Evolutionary conservation across 2,329 filamentous ascomycete genomes (phyloP).

Genomic region (Aaosphaeria pasadenensis): DNA sequence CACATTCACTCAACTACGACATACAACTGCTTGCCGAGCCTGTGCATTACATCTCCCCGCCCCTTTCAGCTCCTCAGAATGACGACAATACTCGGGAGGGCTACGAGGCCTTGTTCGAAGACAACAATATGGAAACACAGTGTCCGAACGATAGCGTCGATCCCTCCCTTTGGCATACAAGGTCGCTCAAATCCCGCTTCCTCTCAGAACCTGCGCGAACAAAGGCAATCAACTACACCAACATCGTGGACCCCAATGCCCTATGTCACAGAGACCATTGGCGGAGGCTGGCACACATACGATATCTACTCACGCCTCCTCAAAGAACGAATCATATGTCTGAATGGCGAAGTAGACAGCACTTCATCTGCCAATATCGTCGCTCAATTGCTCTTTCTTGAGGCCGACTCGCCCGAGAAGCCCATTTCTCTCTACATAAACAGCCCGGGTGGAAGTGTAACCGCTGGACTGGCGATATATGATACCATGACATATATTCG

Average conservation of each 20-base stretch:
- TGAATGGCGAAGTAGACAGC: conserved; percentile 90
- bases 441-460: conserved; percentile 89
- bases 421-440: conserved; percentile 98
- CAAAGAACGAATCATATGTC: conserved; percentile 86
- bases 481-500: conserved; percentile 98
- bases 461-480: conserved; percentile 84
- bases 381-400: conserved; percentile 93
- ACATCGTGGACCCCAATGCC: conserved; percentile 46
- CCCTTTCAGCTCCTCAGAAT: too few species aligned
- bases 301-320: conserved; percentile 49
- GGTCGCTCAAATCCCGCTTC: too few species aligned
- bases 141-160: too few species aligned
- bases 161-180: too few species aligned
- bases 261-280: conserved; percentile 50
- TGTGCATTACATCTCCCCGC: too few species aligned
- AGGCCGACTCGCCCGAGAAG: conserved; percentile 92
- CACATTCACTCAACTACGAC: too few species aligned
- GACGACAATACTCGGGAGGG: too few species aligned
- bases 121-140: too few species aligned
- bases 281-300: conserved; percentile 51
- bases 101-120: too few species aligned
- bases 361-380: conserved; percentile 90
- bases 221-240: conserved; percentile 18
- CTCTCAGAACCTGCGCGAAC: neutral
- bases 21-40: too few species aligned